A percentile compares a stretch with the other conserved stretches of the same genome.
phyloP scores from a whole-genome alignment of 495 filamentous ascomycete genomes.

The Apiosordaria backusii region DNA sequence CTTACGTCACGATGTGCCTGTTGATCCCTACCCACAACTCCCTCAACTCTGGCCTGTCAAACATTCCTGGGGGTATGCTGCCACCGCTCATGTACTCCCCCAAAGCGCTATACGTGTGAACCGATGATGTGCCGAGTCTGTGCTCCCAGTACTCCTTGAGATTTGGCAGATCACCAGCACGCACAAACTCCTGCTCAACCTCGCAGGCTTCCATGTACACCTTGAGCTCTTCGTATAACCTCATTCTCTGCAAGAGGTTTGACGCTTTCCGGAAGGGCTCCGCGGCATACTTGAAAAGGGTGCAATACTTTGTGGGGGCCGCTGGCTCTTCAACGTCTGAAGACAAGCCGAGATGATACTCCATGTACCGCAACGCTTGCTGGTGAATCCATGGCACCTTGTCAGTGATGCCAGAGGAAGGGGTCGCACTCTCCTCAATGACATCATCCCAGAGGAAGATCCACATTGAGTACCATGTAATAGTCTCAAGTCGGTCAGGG shows the following conservation, averaged over 20 bases:
- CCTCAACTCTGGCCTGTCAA: constrained; percentile 23
- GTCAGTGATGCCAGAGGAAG: neutral
- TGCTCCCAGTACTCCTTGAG: constrained; percentile 30
- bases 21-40: constrained; percentile 30
- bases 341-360: constrained; percentile 16
- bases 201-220: constrained; percentile 33
- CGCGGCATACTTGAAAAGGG: constrained; percentile 15
- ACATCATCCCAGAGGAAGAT: constrained; percentile 37
- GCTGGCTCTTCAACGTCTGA: neutral
- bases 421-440: constrained; percentile 19
- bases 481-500: constrained; percentile 24
- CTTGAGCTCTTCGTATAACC: constrained; percentile 29
- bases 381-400: constrained; percentile 14
- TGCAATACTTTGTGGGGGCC: constrained; percentile 23
- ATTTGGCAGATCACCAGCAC: constrained; percentile 23
- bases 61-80: constrained; percentile 17
- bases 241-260: constrained; percentile 16
- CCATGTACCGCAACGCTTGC: constrained; percentile 21
- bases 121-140: constrained; percentile 30
- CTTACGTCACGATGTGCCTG: constrained; percentile 19
- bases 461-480: constrained; percentile 32
- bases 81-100: constrained; percentile 28
- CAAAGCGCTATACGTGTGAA: constrained; percentile 26
- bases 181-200: constrained; percentile 26
- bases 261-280: neutral